Evolutionary conservation across 495 filamentous ascomycete species (phyloP), one percentile per base, ranked within the genome.

Genomic region (Lophiostoma macrostomum): DNA sequence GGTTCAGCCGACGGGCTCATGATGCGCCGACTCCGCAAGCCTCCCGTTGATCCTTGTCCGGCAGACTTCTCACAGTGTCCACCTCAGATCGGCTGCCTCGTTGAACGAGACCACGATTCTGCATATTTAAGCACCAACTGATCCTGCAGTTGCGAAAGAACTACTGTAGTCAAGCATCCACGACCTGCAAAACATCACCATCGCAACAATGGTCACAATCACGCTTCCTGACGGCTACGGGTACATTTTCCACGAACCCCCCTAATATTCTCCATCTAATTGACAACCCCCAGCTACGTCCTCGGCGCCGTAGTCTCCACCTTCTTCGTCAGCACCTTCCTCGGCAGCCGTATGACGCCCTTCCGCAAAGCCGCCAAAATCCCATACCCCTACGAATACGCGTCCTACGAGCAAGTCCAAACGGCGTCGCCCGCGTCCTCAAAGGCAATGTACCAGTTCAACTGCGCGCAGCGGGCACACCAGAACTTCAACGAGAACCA

Each of bases 381-480:
- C 36, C 58, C 62, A 3, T 69, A 70, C 60, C 60, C 62, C 28
- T 61, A 69, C 60, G 58, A 67, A 47, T 62, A 66, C 56, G 61
- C 63, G 10, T 64, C 60, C 28, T 56, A 62, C 47, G 66, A 69
- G 41, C 64, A 67, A 50, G 35, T 58, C 39, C 8, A 32, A 14
- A 50, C 64, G 16, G 51, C 58, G 5, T 30, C 34, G 12, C 50
- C 64, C 12, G 55, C 57, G 10, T 45, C 58, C 22, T 55, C 66
- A 35, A 58, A 67, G 46, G 63, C 55, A 0, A 61, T 70, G 59
- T 61, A 67, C 51, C 50, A 64, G 19, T 73, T 73, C 69, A 74
- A 74, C 63, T 67, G 69, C 64, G 67, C 69, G 11, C 72, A 74
- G 63, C 69, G 71, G 43, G 64, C 64, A 0, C 69, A 73, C 54